phyloP scores from a whole-genome alignment of 805 yeast genomes.

The Alloascoidea africana region DNA sequence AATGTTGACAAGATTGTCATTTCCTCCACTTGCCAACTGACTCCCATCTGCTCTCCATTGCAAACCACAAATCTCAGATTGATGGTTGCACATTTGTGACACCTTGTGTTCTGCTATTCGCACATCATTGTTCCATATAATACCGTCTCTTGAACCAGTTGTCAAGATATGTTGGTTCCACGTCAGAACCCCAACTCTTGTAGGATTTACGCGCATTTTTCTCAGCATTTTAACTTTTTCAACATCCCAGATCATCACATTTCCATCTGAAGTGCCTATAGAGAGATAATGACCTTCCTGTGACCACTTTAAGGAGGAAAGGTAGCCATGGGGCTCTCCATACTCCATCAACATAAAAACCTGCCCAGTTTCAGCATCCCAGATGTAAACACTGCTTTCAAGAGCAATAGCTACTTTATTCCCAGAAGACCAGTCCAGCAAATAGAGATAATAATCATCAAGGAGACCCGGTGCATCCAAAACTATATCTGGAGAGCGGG shows the following conservation, averaged over 20 bases:
- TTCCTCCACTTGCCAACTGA: conserved; percentile 67
- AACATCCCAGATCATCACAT: conserved; percentile 86
- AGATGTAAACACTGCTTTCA: conserved; percentile 69
- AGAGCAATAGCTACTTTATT: conserved; percentile 82
- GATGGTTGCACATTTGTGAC: conserved; percentile 43
- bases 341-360: conserved; percentile 57
- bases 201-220: conserved; percentile 58
- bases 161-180: conserved; percentile 78
- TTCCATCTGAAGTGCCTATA: conserved; percentile 73
- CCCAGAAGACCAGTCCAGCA: conserved; percentile 75
- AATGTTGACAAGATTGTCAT: conserved; percentile 64
- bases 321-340: conserved; percentile 16
- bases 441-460: conserved; percentile 83
- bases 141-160: conserved; percentile 80
- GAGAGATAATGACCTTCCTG: conserved; percentile 79
- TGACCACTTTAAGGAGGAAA: conserved; percentile 82
- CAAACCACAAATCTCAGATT: conserved; percentile 87
- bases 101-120: conserved; percentile 68
- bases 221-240: conserved; percentile 59
- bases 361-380: conserved; percentile 79
- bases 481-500: conserved; percentile 82
- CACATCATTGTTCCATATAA: conserved; percentile 79
- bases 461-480: conserved; percentile 91
- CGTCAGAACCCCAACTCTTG: conserved; percentile 68
- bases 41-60: conserved; percentile 66